Percentiles rank a stretch among this genome's conserved stretches.
Conservation (phyloP, 1,284 basidiomycete genomes). For the Naganishia sp. region DNA sequence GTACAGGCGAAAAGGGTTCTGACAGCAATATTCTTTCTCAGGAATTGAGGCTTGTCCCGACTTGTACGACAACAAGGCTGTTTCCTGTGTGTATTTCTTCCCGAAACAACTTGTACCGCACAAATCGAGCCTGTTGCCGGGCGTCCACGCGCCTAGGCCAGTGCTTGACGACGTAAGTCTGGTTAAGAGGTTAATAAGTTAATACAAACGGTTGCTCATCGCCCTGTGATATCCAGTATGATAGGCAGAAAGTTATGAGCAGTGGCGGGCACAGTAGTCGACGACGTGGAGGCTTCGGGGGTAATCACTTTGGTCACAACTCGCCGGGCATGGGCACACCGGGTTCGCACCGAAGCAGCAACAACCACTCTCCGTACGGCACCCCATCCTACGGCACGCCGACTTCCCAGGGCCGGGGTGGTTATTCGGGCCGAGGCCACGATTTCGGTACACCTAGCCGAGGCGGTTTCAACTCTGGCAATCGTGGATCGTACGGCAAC, state of each 20-base stretch:
- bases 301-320: slow-evolving; percentile 29
- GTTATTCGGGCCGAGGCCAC: slow-evolving; percentile 13
- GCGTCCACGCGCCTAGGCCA: slow-evolving; percentile 64
- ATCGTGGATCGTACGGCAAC: slow-evolving; percentile 31
- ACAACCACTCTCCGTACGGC: slow-evolving; percentile 8
- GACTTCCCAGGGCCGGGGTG: slow-evolving; percentile 5
- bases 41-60: slow-evolving; percentile 60
- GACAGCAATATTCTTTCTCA: too few species aligned
- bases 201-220: too few species aligned
- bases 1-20: too few species aligned
- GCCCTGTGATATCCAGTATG: slow-evolving; percentile 51
- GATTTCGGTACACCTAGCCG: slow-evolving; percentile 11
- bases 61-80: slow-evolving; percentile 79
- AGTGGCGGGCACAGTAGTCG: slow-evolving; percentile 50
- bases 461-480: slow-evolving; percentile 6
- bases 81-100: slow-evolving; percentile 87
- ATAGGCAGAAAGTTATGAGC: slow-evolving; percentile 67
- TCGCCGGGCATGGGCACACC: slow-evolving; percentile 25
- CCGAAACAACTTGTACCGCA: slow-evolving; percentile 84
- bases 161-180: slow-evolving; percentile 60
- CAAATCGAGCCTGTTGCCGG: slow-evolving; percentile 77
- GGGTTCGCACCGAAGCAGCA: slow-evolving; percentile 11
- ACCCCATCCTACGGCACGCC: slow-evolving; percentile 12
- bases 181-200: too few species aligned
- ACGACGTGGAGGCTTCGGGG: slow-evolving; percentile 48